Evolutionary conservation across 331 rosid species (phyloP), one percentile per base, ranked within the genome.

Genomic region (Acacia pycnantha): DNA sequence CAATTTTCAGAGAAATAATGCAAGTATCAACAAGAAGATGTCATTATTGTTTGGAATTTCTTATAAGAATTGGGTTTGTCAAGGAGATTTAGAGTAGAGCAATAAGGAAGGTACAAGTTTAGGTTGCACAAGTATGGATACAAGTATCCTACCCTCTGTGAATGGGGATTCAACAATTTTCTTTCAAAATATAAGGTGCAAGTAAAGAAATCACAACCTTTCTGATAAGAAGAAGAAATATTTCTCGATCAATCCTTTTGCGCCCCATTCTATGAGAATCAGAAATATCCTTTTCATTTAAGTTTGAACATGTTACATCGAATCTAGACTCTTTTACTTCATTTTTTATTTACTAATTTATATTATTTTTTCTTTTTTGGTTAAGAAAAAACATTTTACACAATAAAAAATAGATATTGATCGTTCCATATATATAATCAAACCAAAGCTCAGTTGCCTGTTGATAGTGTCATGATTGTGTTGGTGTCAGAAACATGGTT

Each of bases 1-100:
- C 44, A 77, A 83, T 72, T 67, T 13, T 69, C 73, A 64, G 82
- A 43, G 77, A 65, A 78, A 68, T 66, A 85, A 31, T 53, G 74
- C 35, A 78, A 27, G 43, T 65, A 66, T 83, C 18, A 27, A 62
- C 4, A 27, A 62, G 37, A 33, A 3, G 40, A 27, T 27, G 13
- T 27, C 68, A 27, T 10, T 22, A 56, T 56, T 2, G 62, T 21
- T 54, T 19, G 62, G 62, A 54, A 54, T n/a, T 54, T 54, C 26
- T 21, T 15, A 50, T 16, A 54, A 21, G 27, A 54, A 54, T 54
- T 8, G 62, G 62, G 11, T 54, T 54, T 54, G 62, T 54, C 27
- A 2, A 54, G 24, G 62, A 54, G 22, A 18, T 18, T 18, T n/a
- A 19, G 62, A 6, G 62, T 54, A 54, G 10, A 54, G 27, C 27